Evolutionary conservation across 345 rosid genomes (phyloP).

Genomic region (Arabidopsis arenosa): DNA sequence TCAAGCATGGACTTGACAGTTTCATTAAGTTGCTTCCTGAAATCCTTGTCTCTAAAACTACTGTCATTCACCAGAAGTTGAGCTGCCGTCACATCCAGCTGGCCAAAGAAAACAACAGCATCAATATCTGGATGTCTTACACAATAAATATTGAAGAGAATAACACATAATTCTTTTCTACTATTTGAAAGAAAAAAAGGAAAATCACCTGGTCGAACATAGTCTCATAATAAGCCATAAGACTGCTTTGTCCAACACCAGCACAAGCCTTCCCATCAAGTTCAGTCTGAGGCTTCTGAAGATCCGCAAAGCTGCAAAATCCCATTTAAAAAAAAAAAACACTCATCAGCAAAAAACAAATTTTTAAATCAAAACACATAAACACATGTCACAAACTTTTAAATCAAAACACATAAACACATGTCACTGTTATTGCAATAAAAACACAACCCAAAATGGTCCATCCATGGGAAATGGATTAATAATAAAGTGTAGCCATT

Average conservation of each 20-base stretch:
- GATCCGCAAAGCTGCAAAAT: constrained; percentile 84
- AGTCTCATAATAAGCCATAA: constrained; percentile 95
- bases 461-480: neutral
- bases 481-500: constrained; percentile 1
- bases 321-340: constrained; percentile 18
- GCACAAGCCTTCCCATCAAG: constrained; percentile 99
- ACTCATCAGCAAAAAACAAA: constrained; percentile 3
- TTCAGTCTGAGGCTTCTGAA: constrained; percentile 90
- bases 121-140: constrained; percentile 6
- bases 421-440: neutral
- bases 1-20: constrained; percentile 72
- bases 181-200: neutral
- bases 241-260: constrained; percentile 97
- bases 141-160: constrained; percentile 4
- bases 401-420: neutral
- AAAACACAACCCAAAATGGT: constrained; percentile 22
- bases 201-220: constrained; percentile 73
- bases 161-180: neutral
- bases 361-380: neutral
- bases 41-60: constrained; percentile 79
- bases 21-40: constrained; percentile 84
- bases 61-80: constrained; percentile 94
- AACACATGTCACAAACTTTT: neutral
- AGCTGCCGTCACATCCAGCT: constrained; percentile 98
- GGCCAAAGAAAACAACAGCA: constrained; percentile 35